Evolutionary conservation across 2,329 filamentous ascomycete genomes (phyloP), one percentile per base, ranked within the genome.

Genomic region (Rhynchosporium secalis): DNA sequence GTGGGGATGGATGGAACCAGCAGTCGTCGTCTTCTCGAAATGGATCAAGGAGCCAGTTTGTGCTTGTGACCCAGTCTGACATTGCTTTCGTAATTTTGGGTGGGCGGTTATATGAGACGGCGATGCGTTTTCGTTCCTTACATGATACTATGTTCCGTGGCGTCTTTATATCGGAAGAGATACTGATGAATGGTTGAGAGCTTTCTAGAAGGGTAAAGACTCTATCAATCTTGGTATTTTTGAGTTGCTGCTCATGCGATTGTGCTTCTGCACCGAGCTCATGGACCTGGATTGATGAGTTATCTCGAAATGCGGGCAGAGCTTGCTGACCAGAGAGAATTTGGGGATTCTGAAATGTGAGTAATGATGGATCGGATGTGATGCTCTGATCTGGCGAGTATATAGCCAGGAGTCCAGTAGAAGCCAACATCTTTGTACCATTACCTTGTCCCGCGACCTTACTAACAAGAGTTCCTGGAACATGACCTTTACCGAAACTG

Each of bases 1-100:
- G 68, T n/a, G 70, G 70, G 0, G 52, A 56, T 5, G 69, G 69
- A 54, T 71, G 70, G 26, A 71, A 62, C 69, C 68, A 70, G 20
- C 69, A 71, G 12, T 71, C 69, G 8, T 61, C 48, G 12, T 69
- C 63, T 41, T 62, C 60, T 13, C 62, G 58, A 26, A 65, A 69
- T 3, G 67, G 67, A 55, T 69, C 66, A 2, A 69, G 61, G 3
- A 68, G 61, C 20, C 48, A 47, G 31, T 66, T 61, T 68, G 29
- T 60, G 57, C 20, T 52, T 40, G n/a, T 26, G 29, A 68, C 33
- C 68, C 68, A 71, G 33, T 60, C 12, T 15, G 59, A 58, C 62
- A 70, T 69, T 29, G 67, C 61, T 26, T 58, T 61, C 13, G 63
- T 70, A 8, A 71, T 36, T 20, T 52, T 49, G 3, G 31, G 15